phyloP scores from a whole-genome alignment of 768 basidiomycete species.

The Boletus edulis region DNA sequence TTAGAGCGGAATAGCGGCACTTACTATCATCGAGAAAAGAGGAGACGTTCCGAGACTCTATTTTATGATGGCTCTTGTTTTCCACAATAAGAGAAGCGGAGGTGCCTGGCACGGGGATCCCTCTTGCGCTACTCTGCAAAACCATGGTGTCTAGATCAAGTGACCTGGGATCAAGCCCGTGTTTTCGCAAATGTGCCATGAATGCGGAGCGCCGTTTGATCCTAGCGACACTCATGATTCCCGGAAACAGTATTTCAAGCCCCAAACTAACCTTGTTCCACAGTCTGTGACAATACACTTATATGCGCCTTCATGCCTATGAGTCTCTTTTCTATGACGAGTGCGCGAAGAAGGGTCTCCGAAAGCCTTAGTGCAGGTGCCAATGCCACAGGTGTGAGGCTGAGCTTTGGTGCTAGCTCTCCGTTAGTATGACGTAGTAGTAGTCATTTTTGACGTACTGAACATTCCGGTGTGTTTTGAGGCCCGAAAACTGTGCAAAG shows the following conservation, averaged over 20 bases:
- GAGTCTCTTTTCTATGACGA: slow-evolving; percentile 63
- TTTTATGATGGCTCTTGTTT: background rate
- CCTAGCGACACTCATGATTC: slow-evolving; percentile 30
- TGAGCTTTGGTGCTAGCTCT: slow-evolving; percentile 45
- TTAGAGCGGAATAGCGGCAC: slow-evolving; percentile 1
- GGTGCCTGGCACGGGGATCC: slow-evolving; percentile 13
- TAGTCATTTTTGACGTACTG: slow-evolving; percentile 49
- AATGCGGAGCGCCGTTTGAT: slow-evolving; percentile 67
- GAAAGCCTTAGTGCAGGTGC: slow-evolving; percentile 49
- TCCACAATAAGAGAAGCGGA: slow-evolving; percentile 1
- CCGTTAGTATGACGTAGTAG: slow-evolving; percentile 7
- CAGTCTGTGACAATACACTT: slow-evolving; percentile 47
- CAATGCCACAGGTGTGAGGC: slow-evolving; percentile 50
- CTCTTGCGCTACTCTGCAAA: slow-evolving; percentile 4
- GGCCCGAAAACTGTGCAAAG: slow-evolving; percentile 58
- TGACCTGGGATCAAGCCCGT: slow-evolving; percentile 32
- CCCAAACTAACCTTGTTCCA: slow-evolving; percentile 40
- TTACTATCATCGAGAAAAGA: slow-evolving; percentile 11
- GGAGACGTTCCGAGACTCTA: slow-evolving; percentile 9
- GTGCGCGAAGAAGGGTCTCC: slow-evolving; percentile 69
- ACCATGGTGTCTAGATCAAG: slow-evolving; percentile 26
- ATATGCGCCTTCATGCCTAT: slow-evolving; percentile 41
- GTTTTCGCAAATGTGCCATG: slow-evolving; percentile 50
- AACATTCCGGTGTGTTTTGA: slow-evolving; percentile 62
- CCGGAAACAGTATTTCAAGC: background rate